Base-by-base conservation (phyloP, 257 asterid species). In the Buddleja alternifolia region DNA sequence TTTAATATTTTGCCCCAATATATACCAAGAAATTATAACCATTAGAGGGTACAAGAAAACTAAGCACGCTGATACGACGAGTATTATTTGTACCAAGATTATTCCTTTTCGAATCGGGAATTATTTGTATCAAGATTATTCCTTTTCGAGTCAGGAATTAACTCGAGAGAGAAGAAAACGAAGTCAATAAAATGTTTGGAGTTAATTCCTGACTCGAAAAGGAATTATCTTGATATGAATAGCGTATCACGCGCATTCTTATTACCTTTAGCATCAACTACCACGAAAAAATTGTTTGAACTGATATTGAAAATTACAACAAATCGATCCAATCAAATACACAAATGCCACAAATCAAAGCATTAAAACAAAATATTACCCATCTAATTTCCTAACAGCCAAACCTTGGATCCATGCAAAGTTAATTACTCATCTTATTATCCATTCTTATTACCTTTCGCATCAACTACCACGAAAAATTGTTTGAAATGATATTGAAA, bases 341-440 rank as follows among this genome's bases (percentile, higher is more conserved):
- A n/a, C 10, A 60, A 60, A 66, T 21, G 40, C 77, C 39, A 34
- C 40, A 34, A 39, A 45, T 32, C 66, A 39, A 61, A 21, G 14
- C 11, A 40, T 11, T 0, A 47, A 47, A 73, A 54, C 71, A n/a
- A 9, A 64, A n/a, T 12, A 2, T 1, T 15, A 8, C 2, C 15
- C 29, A 50, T 41, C 75, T n/a, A 48, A 7, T n/a, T 21, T 51
- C 57, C 60, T 50, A 23, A 7, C 56, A 15, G 63, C 56, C 20
- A 70, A 68, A 41, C 41, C 34, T 71, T 53, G 36, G 81, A 83
- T 83, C 82, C 60, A 53, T 60, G 66, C 68, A 55, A 73, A 66
- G 17, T 46, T 64, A 69, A 8, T 19, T 2, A 46, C 17, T 32
- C 59, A 72, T 48, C 45, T n/a, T n/a, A n/a, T n/a, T n/a, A n/a